These are phyloP conservation scores for Lyophyllum semitale DNA, from an alignment of 768 basidiomycete species.

Conservation along the genomic window DNA sequence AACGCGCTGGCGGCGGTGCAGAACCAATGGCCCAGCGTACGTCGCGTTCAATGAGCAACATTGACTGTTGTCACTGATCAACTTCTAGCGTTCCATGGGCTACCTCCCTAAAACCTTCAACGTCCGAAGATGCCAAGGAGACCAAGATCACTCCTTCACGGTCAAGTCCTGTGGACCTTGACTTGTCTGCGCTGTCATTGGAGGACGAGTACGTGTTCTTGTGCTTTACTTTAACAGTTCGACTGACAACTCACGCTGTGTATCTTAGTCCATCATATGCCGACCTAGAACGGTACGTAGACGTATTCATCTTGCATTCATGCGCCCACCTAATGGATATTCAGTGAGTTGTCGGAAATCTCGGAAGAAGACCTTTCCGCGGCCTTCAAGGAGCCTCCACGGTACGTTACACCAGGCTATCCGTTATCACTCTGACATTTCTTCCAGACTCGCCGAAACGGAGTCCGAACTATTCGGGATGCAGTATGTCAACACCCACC, in stretches of 20 bases:
- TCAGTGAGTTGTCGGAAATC: slow-evolving; percentile 5
- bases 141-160: not conserved
- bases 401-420: slow-evolving; percentile 1
- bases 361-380: slow-evolving; percentile 12
- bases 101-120: not conserved
- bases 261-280: not conserved
- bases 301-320: too few relatives aligned
- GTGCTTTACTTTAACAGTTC: not conserved
- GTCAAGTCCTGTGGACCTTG: not conserved
- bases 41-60: not conserved
- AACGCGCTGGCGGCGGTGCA: slow-evolving; percentile 15
- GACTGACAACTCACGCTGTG: not conserved
- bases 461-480: slow-evolving; percentile 17
- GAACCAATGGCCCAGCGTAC: slow-evolving; percentile 5
- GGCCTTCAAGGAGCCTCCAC: slow-evolving; percentile 11
- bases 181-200: not conserved
- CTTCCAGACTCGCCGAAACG: slow-evolving; percentile 16
- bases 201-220: slow-evolving; percentile 8
- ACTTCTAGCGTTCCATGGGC: not conserved
- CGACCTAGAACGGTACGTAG: slow-evolving; percentile 9
- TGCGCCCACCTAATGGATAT: not conserved
- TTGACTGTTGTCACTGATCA: not conserved
- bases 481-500: slow-evolving; percentile 1
- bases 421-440: not conserved
- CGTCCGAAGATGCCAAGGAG: slow-evolving; percentile 1